Conservation (phyloP, 225 moss, liverwort and hornwort genomes). For the Lunularia cruciata region DNA sequence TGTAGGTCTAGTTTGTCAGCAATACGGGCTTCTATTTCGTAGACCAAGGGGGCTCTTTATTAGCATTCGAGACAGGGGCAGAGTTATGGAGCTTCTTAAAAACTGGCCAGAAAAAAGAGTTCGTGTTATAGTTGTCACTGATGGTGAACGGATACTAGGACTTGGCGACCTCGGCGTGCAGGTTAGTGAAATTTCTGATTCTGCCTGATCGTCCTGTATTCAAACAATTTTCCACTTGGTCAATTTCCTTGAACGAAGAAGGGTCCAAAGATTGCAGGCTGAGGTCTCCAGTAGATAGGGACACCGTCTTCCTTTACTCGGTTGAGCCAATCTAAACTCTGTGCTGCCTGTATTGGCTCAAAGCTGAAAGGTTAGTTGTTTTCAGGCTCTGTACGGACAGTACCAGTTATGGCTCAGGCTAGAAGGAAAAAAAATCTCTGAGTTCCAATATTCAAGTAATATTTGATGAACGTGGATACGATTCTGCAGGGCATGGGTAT, state of each 20-base stretch:
- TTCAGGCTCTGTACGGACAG: too few relatives aligned
- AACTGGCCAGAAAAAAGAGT: slow-evolving; percentile 83
- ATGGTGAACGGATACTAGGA: slow-evolving; percentile 81
- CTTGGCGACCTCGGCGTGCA: slow-evolving; percentile 85
- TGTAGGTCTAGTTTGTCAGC: slow-evolving; percentile 75
- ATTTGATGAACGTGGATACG: too few relatives aligned
- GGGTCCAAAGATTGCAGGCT: too few relatives aligned
- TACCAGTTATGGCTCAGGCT: too few relatives aligned
- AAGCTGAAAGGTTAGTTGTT: too few relatives aligned
- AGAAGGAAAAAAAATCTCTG: too few relatives aligned
- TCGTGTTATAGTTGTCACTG: slow-evolving; percentile 78
- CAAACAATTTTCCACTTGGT: background rate
- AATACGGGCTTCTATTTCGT: slow-evolving; percentile 80
- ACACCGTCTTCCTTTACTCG: too few relatives aligned
- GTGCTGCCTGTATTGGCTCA: too few relatives aligned
- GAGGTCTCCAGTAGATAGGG: too few relatives aligned
- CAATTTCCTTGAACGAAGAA: too few relatives aligned
- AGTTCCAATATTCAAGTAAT: too few relatives aligned
- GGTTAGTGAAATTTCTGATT: slow-evolving; percentile 32
- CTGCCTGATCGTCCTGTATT: background rate
- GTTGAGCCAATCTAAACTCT: too few relatives aligned
- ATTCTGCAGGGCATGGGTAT: slow-evolving; percentile 74
- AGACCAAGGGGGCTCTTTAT: slow-evolving; percentile 84
- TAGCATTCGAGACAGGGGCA: slow-evolving; percentile 64
- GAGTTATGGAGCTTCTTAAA: slow-evolving; percentile 73